Percentiles rank a stretch among this genome's conserved stretches.
Evolutionary conservation across 768 basidiomycete genomes (phyloP).

Genomic region (Termitomyces sp.): DNA sequence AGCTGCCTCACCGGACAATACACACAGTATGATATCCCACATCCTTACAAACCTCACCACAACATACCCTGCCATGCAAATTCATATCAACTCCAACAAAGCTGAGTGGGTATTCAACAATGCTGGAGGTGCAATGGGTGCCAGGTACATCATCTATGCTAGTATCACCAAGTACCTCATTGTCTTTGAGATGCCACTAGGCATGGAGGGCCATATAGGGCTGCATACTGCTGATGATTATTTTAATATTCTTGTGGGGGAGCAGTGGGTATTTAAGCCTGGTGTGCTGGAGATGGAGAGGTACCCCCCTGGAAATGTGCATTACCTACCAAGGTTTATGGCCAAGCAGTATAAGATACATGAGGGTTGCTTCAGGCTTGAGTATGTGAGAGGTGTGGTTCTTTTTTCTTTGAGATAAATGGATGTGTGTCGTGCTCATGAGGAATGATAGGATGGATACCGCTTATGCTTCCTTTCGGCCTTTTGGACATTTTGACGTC

Average conservation of each 20-base stretch:
- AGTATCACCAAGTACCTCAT: conserved; percentile 96
- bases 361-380: conserved; percentile 92
- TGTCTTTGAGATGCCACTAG: conserved; percentile 93
- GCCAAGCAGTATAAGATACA: conserved; percentile 99
- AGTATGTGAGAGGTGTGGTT: conserved; percentile 90
- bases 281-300: conserved; percentile 83
- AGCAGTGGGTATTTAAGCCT: conserved; percentile 90
- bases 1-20: conserved; percentile 60
- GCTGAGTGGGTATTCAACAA: conserved; percentile 96
- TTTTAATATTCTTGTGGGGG: conserved; percentile 92
- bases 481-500: conserved; percentile 83
- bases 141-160: conserved; percentile 97
- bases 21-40: conserved; percentile 72
- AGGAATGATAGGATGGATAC: conserved; percentile 83
- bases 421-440: background rate
- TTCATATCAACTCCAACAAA: conserved; percentile 54
- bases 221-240: conserved; percentile 97
- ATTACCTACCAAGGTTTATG: conserved; percentile 77
- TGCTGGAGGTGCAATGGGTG: conserved; percentile 97
- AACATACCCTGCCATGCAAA: conserved; percentile 61
- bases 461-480: conserved; percentile 94
- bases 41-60: conserved; percentile 79
- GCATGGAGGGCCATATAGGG: conserved; percentile 95
- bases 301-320: conserved; percentile 82
- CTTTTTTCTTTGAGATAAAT: background rate